Percentiles rank a stretch among this genome's conserved stretches.
These are phyloP conservation scores for Amauroascus niger DNA, from an alignment of 2,329 filamentous ascomycete species.

Conservation along the genomic window DNA sequence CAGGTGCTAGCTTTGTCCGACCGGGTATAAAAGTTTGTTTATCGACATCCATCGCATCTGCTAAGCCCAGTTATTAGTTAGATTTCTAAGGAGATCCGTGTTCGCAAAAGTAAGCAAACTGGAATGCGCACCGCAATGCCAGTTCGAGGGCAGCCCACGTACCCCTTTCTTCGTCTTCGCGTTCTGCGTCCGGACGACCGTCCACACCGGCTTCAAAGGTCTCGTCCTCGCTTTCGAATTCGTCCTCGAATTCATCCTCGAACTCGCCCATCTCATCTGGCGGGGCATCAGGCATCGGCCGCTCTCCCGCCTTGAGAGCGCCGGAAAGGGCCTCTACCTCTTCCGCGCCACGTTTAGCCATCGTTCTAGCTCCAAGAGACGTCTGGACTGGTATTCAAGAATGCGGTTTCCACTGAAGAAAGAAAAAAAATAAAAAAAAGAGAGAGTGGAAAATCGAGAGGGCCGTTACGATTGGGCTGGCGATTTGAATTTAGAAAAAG, in stretches of 20 bases:
- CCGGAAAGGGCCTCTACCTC: conserved; percentile 41
- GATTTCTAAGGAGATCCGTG: conserved; percentile 9
- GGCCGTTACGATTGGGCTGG: neutral
- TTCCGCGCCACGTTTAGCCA: conserved; percentile 54
- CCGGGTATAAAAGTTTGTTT: conserved; percentile 93
- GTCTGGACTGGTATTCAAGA: neutral
- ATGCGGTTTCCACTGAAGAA: neutral
- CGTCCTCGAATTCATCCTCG: conserved; percentile 81
- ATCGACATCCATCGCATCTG: conserved; percentile 83
- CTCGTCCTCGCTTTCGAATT: conserved; percentile 89
- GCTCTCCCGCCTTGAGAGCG: conserved; percentile 52
- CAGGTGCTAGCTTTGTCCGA: conserved; percentile 78
- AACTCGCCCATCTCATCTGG: conserved; percentile 52
- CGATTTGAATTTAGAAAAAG: conserved; percentile 5
- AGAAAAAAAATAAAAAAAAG: neutral
- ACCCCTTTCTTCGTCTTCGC: conserved; percentile 77
- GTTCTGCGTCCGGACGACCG: conserved; percentile 80
- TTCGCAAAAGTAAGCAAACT: conserved; percentile 10
- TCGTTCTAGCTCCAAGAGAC: conserved; percentile 22
- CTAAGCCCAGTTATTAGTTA: conserved; percentile 5
- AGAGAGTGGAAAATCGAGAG: neutral
- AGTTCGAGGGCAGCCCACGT: conserved; percentile 23
- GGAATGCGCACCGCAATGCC: conserved; percentile 18
- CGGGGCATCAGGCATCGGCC: conserved; percentile 43
- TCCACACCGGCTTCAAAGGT: conserved; percentile 91